Conservation (phyloP, 2,329 filamentous ascomycete genomes). For the Verticillium klebahnii region DNA sequence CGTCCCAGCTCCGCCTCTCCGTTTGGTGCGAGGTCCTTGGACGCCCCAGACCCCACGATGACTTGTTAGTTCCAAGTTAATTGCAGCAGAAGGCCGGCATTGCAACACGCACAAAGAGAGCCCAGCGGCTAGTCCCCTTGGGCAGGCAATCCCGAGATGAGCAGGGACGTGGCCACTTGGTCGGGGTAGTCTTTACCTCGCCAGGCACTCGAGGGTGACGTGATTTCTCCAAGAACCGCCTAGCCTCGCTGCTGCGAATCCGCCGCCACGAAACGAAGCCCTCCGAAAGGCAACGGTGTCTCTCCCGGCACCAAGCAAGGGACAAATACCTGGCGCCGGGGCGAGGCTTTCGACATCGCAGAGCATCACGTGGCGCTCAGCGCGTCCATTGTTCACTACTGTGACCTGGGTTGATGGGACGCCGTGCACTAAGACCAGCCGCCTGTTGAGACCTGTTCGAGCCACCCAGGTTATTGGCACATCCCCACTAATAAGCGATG, state of each 20-base stretch:
- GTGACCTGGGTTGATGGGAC: neutral
- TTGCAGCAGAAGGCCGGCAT: neutral
- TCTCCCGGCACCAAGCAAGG: neutral
- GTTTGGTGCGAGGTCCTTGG: neutral
- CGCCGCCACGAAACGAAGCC: neutral
- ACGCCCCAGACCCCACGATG: neutral
- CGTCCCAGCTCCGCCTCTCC: neutral
- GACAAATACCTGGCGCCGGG: neutral
- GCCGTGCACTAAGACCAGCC: neutral
- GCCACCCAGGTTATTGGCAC: neutral
- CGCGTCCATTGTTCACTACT: neutral
- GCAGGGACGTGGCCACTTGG: neutral
- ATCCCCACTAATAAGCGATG: neutral
- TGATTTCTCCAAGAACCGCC: neutral
- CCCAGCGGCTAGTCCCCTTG: neutral
- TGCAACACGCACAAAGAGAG: neutral
- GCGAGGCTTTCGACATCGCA: neutral
- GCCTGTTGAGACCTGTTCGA: neutral
- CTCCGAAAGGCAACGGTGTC: neutral
- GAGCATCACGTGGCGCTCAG: neutral
- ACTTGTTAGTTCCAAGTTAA: neutral
- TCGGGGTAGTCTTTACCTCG: neutral
- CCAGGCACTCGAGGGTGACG: neutral
- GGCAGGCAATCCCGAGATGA: neutral
- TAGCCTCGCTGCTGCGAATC: neutral